Evolutionary conservation across 768 basidiomycete genomes (phyloP), one percentile per base, ranked within the genome.

Genomic region (Pholiota microspora): DNA sequence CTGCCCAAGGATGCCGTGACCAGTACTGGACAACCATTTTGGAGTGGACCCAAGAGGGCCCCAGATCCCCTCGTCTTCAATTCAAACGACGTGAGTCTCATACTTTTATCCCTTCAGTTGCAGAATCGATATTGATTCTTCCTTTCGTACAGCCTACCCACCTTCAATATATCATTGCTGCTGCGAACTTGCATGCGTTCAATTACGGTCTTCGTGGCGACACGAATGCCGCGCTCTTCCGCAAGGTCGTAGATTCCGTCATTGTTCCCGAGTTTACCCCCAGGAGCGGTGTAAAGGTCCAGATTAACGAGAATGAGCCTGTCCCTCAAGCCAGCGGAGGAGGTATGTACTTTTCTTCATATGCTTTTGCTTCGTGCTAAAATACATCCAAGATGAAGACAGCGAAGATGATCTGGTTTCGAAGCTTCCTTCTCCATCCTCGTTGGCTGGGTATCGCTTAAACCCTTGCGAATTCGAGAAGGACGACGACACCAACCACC

Each of bases 401-500:
- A 63, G 77, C 6, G 72, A n/a, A n/a, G n/a, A 77, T 6, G 80
- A 81, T 15, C 70, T 92, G 50, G 64, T 82, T 47, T 79, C 84
- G 59, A 80, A 87, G 58, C 76, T 99, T 18, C 97, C 97, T 21
- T 71, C 89, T 15, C 96, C 97, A 0, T 92, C 94, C 2, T 91
- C 92, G 15, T 76, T 99, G 36, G 95, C 89, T 47, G 97, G 97
- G n/a, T 99, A 95, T 75, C 89, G 97, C 51, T 81, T 99, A 45
- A 89, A 78, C 49, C 92, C 96, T 2, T 96, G 95, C 47, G 94
- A 97, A 64, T 99, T 99, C 61, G 97, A 99, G 78, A 99, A 99
- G 75, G 97, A 99, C 65, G 96, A 98, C 63, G 97, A 99, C 67
- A 83, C 89, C 48, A 99, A 99, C 73, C 85, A 91, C 73, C 97